These are phyloP conservation scores for Acanthamoeba sp. DNA, from an alignment of 208 protist genomes.

Conservation along the genomic window DNA sequence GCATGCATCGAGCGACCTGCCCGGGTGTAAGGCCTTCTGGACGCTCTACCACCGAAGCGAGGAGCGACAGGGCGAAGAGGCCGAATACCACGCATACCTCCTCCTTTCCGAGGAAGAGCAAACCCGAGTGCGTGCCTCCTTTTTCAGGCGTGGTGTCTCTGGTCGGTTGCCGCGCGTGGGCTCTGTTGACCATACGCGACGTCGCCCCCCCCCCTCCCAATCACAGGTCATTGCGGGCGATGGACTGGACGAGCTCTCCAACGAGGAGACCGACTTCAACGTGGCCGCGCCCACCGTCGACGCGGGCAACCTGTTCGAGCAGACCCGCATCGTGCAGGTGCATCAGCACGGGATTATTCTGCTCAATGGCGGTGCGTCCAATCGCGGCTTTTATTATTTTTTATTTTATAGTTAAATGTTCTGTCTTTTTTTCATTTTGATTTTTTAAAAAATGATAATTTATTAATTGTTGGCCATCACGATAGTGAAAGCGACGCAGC, in stretches of 20 bases:
- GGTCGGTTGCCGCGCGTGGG: not conserved
- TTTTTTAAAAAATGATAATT: too few relatives aligned
- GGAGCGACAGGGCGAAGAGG: constrained; percentile 11
- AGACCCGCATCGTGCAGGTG: constrained; percentile 54
- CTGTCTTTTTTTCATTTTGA: too few relatives aligned
- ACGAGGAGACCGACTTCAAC: constrained; percentile 57
- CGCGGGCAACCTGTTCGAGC: constrained; percentile 51
- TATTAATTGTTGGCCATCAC: not conserved
- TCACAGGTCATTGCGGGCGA: constrained; percentile 37
- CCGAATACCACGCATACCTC: constrained; percentile 36
- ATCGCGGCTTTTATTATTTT: not conserved
- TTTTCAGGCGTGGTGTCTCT: not conserved
- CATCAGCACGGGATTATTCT: constrained; percentile 66
- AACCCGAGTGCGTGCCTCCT: not conserved
- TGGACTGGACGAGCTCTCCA: constrained; percentile 58
- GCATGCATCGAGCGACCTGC: constrained; percentile 52
- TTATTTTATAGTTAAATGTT: not conserved
- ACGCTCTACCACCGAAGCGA: constrained; percentile 54
- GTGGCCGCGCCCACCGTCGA: constrained; percentile 56
- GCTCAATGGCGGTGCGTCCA: constrained; percentile 26
- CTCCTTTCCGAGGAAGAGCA: constrained; percentile 63
- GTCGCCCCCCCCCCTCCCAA: too few relatives aligned
- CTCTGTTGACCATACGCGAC: not conserved
- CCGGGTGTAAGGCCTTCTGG: constrained; percentile 59
- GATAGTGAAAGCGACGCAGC: constrained; percentile 49